Evolutionary conservation across 331 rosid species (phyloP).

Genomic region (Quercus lobata): DNA sequence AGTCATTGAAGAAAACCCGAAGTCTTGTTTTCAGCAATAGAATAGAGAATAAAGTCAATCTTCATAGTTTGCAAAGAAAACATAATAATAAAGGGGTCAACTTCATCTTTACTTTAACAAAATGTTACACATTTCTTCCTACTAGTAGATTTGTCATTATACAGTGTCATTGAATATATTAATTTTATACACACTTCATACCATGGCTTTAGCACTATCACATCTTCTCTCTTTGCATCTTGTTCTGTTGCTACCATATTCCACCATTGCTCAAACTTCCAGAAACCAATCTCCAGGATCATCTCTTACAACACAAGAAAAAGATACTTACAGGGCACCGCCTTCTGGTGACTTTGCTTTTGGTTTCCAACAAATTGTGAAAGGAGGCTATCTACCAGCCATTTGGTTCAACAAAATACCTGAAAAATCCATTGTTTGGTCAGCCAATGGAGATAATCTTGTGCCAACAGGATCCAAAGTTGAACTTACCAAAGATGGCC

Average conservation of each 20-base stretch:
- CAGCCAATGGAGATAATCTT: conserved; percentile 3
- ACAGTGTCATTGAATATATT: no score
- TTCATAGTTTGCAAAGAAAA: no score
- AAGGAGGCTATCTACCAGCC: not conserved
- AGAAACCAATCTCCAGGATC: not conserved
- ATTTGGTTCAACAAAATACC: conserved; percentile 16
- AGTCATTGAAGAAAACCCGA: no score
- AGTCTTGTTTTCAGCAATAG: no score
- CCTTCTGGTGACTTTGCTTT: conserved; percentile 17
- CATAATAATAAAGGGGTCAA: no score
- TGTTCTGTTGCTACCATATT: not conserved
- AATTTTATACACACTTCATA: not conserved
- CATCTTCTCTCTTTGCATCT: not conserved
- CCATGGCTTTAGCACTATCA: not conserved
- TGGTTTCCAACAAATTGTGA: not conserved
- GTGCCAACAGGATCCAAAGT: conserved; percentile 11
- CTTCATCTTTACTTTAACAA: no score
- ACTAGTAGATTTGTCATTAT: no score
- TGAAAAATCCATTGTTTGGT: conserved; percentile 14
- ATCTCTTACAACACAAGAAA: not conserved
- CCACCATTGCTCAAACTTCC: not conserved
- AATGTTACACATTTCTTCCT: no score
- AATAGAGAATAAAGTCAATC: no score
- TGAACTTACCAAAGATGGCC: conserved; percentile 10
- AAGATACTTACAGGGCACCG: conserved; percentile 1